Evolutionary conservation across 371 early-diverging fungal species (phyloP).

Genomic region (Coemansia sp.): DNA sequence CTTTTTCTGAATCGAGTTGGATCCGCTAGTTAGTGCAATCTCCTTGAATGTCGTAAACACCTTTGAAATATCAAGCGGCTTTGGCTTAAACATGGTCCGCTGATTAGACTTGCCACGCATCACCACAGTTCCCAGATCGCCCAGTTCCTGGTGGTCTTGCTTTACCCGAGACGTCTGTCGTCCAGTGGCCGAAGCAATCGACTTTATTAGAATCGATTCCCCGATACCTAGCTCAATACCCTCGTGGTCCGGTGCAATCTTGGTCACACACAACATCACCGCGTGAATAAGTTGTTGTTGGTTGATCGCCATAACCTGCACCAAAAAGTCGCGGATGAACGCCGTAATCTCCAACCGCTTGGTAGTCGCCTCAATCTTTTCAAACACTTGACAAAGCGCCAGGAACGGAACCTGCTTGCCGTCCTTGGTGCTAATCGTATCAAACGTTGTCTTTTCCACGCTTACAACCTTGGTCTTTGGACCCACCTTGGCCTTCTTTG

Average conservation of each 20-base stretch:
- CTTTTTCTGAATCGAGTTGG: slow-evolving; percentile 64
- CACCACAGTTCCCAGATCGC: slow-evolving; percentile 94
- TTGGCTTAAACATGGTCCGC: slow-evolving; percentile 72
- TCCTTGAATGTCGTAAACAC: slow-evolving; percentile 89
- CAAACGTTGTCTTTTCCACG: slow-evolving; percentile 9
- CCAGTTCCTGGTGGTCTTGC: slow-evolving; percentile 69
- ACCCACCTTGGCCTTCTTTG: slow-evolving; percentile 22
- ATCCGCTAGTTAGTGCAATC: slow-evolving; percentile 81
- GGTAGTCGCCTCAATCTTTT: slow-evolving; percentile 75
- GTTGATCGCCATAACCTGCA: slow-evolving; percentile 65
- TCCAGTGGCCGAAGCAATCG: slow-evolving; percentile 88
- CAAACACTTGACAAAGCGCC: slow-evolving; percentile 84
- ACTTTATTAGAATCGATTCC: slow-evolving; percentile 90
- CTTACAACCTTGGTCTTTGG: slow-evolving; percentile 4
- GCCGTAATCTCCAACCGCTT: slow-evolving; percentile 84
- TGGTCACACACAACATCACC: slow-evolving; percentile 91
- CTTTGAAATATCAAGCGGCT: slow-evolving; percentile 72
- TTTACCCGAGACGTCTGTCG: slow-evolving; percentile 74
- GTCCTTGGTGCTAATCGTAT: slow-evolving; percentile 35
- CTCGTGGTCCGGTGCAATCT: slow-evolving; percentile 92
- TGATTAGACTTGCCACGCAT: slow-evolving; percentile 79
- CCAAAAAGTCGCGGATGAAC: slow-evolving; percentile 73
- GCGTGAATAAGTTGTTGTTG: slow-evolving; percentile 72
- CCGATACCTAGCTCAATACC: slow-evolving; percentile 96
- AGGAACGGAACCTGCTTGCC: slow-evolving; percentile 68